These are phyloP conservation scores for Eucalyptus marginata DNA, from an alignment of 345 rosid species.

Conservation along the genomic window DNA sequence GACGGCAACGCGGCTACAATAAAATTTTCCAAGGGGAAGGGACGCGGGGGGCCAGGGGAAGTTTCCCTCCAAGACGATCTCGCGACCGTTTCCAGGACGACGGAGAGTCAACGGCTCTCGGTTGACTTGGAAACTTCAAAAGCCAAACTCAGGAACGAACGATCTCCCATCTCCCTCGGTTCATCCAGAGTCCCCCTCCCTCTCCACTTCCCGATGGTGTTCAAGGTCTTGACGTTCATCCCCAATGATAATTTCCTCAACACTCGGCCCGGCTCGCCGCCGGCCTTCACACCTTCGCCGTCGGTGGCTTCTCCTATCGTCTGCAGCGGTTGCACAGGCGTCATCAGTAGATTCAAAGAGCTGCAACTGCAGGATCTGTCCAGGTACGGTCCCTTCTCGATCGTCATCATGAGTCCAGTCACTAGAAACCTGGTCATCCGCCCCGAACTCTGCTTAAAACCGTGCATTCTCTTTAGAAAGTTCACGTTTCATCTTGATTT, in stretches of 20 bases:
- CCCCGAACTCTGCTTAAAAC: not conserved
- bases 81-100: not conserved
- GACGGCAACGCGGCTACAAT: too few relatives aligned
- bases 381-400: not conserved
- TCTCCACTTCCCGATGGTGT: not conserved
- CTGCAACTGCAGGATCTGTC: not conserved
- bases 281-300: not conserved
- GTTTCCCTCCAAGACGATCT: not conserved
- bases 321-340: not conserved
- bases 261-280: not conserved
- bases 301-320: not conserved
- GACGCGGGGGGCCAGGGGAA: not conserved
- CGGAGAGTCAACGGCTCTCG: not conserved
- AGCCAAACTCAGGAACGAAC: not conserved
- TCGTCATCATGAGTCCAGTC: not conserved
- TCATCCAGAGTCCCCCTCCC: not conserved
- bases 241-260: not conserved
- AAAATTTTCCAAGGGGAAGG: too few relatives aligned
- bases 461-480: not conserved
- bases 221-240: not conserved
- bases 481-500: rapidly evolving
- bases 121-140: not conserved
- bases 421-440: not conserved
- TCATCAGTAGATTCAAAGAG: not conserved
- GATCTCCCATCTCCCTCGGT: not conserved